Base-by-base conservation (phyloP, 2,329 filamentous ascomycete genomes). In the Cladosporium sp. region DNA sequence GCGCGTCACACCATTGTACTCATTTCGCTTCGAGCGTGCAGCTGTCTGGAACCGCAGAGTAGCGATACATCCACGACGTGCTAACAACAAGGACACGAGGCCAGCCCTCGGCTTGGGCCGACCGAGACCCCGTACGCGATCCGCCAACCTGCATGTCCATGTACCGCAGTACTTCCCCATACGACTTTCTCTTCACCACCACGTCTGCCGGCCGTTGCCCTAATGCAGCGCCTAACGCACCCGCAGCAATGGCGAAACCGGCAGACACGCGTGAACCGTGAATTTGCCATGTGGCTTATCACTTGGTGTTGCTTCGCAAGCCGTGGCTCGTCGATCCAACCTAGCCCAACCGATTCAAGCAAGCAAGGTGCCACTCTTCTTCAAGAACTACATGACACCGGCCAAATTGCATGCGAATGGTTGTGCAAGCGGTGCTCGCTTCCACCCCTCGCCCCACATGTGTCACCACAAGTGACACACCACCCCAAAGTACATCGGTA, bases 1-100 rank as follows among this genome's bases (percentile, higher is more conserved):
- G 48, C 48, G 16, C 48, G 48, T 50, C 48, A 50, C 48, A 43
- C 48, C 48, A 50, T 50, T 50, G 40, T 43, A 31, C 40, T 50
- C 48, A 50, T 50, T 40, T 50, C 48, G 48, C 48, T 50, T 50
- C 48, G 48, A 43, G 46, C 35, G 46, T n/a, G 46, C 37, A 33
- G 44, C 33, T n/a, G 22, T 7, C 7, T 28, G 22, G 4, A 7
- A 28, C 22, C 22, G 1, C 22, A 28, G 22, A 28, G 22, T 28
- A 28, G 22, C 22, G 1, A 28, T 28, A 7, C 22, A 5, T 28
- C 5, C 22, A 28, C 22, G 22, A 2, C 22, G 22, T 28, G 22
- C 22, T 28, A 28, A 28, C 22, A 7, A 28, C 22, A 5, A 28
- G 22, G 22, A 28, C 22, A 8, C 38, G 14, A 49, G 22, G 32